Evolutionary conservation across 2,329 filamentous ascomycete genomes (phyloP).

Genomic region (Aspergillus caelatus): DNA sequence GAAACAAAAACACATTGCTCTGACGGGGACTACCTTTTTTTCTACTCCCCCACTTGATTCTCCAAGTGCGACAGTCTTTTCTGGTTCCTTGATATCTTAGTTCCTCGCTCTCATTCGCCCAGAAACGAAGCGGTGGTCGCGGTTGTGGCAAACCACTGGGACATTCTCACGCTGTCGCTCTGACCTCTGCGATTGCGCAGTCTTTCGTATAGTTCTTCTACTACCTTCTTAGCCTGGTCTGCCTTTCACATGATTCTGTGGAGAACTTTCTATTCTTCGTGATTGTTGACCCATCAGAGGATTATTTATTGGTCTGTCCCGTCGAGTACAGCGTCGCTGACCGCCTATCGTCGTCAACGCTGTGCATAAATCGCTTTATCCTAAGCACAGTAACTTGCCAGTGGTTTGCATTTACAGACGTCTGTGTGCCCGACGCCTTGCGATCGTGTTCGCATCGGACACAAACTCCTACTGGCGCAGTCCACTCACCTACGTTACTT

Average conservation of each 20-base stretch:
- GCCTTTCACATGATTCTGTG: conserved; percentile 18
- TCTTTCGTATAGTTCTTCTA: neutral
- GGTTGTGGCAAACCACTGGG: conserved; percentile 9
- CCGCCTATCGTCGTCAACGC: conserved; percentile 18
- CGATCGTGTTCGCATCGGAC: conserved; percentile 13
- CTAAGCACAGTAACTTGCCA: neutral
- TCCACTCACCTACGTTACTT: conserved; percentile 6
- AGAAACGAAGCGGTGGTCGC: conserved; percentile 4
- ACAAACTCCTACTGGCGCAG: conserved; percentile 3
- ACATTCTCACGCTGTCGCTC: conserved; percentile 2
- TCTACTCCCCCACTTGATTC: neutral
- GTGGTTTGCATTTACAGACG: conserved; percentile 11
- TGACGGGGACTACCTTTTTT: neutral
- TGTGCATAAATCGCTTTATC: conserved; percentile 5
- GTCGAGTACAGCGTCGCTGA: conserved; percentile 13
- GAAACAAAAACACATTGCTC: neutral
- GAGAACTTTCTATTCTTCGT: conserved; percentile 12
- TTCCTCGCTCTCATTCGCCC: neutral
- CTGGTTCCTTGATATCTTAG: neutral
- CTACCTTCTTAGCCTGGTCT: neutral
- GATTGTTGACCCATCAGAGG: conserved; percentile 6
- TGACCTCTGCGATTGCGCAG: conserved; percentile 3
- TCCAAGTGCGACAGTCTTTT: neutral
- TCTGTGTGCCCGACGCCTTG: conserved; percentile 29
- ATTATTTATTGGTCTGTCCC: conserved; percentile 4